Conservation (phyloP, 177 flowering plant species). For the Tripterygium wilfordii region DNA sequence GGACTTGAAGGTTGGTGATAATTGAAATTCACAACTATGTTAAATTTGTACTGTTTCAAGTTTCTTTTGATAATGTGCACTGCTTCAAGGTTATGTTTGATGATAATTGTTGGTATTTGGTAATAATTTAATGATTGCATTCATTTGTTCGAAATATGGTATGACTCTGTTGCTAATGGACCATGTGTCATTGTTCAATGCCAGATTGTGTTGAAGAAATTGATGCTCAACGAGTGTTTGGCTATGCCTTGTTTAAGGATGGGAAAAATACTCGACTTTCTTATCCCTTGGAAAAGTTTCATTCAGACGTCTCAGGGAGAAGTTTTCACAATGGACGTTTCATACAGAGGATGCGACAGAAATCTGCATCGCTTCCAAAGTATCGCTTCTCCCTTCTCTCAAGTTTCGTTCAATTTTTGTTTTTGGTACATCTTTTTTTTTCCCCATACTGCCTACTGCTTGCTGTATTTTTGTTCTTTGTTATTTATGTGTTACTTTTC, state of each 20-base stretch:
- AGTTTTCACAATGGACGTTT: slow-evolving; percentile 51
- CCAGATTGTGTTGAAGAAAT: slow-evolving; percentile 40
- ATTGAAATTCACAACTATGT: not conserved
- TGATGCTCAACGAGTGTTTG: slow-evolving; percentile 46
- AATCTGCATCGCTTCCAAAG: slow-evolving; percentile 38
- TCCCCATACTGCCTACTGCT: no score
- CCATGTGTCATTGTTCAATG: not conserved
- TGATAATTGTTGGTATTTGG: not conserved
- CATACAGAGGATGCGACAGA: slow-evolving; percentile 45
- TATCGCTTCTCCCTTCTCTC: slow-evolving; percentile 10
- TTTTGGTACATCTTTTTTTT: not conserved
- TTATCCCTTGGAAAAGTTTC: slow-evolving; percentile 42
- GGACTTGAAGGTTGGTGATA: slow-evolving; percentile 67
- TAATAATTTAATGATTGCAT: not conserved
- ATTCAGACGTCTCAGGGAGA: slow-evolving; percentile 42
- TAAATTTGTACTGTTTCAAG: not conserved
- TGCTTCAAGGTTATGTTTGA: not conserved
- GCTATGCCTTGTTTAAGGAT: slow-evolving; percentile 49
- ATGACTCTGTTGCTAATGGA: not conserved
- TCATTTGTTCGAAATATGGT: no score
- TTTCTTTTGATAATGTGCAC: not conserved
- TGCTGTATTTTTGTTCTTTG: not conserved
- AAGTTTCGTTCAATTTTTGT: not conserved
- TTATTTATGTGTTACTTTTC: not conserved
- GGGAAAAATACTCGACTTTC: slow-evolving; percentile 31